Evolutionary conservation across 352 stramenopile species (phyloP).

Genomic region (Phytophthora pini): DNA sequence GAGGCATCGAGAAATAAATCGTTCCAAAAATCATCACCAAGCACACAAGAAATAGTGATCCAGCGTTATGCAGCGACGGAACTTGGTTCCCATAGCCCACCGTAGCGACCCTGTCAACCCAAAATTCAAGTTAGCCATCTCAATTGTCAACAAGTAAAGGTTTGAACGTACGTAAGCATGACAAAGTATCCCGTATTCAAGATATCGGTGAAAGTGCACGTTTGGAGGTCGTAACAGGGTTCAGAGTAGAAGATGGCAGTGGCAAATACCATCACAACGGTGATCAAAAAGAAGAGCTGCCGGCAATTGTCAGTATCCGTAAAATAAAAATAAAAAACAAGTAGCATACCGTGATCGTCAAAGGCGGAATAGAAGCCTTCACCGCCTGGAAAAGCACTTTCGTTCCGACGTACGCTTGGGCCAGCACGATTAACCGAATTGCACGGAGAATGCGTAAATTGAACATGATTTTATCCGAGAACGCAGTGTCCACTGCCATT

Average conservation of each 20-base stretch:
- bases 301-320: too few relatives aligned
- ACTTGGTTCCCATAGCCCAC: conserved; percentile 65
- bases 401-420: conserved; percentile 47
- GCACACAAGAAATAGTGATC: conserved; percentile 40
- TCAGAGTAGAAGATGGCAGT: conserved; percentile 64
- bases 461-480: conserved; percentile 27
- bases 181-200: conserved; percentile 70
- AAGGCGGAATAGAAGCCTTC: conserved; percentile 40
- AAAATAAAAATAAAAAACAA: too few relatives aligned
- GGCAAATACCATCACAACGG: conserved; percentile 61
- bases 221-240: conserved; percentile 57
- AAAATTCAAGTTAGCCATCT: conserved; percentile 1
- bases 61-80: conserved; percentile 46
- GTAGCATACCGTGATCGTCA: conserved; percentile 56
- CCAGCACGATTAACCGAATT: conserved; percentile 42
- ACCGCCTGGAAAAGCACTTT: conserved; percentile 52
- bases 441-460: conserved; percentile 48
- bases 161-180: conserved; percentile 55
- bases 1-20: conserved; percentile 64
- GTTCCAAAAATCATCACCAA: conserved; percentile 66
- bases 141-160: background rate
- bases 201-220: conserved; percentile 64
- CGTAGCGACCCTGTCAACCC: conserved; percentile 45
- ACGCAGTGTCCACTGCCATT: background rate
- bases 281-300: conserved; percentile 62